Evolutionary conservation across 2,329 filamentous ascomycete species (phyloP), one percentile per base, ranked within the genome.

Genomic region (Remersonia thermophila): DNA sequence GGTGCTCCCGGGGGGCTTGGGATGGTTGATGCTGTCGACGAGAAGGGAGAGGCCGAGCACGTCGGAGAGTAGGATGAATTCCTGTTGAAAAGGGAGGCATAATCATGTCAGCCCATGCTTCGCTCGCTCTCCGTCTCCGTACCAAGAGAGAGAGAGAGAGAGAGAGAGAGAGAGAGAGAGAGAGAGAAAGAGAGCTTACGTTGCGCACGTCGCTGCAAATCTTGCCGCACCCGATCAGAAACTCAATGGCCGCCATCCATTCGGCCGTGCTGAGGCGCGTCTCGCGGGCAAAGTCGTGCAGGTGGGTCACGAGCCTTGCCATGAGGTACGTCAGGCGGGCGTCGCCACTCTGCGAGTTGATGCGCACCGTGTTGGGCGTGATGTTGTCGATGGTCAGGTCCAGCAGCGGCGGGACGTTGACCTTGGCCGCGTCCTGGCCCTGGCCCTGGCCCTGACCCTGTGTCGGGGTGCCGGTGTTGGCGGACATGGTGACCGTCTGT

Each of bases 11-110:
- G 72, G 53, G 0, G 80, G 82, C 55, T 85, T 89, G 17, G 83
- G 83, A 60, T 89, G 82, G 62, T 86, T 80, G 63, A 91, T 87
- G 48, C 69, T 73, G 61, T 91, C 83, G 47, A 91, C 77, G 3
- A 91, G 73, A 40, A 87, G 71, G 15, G 80, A 86, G 26, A 91
- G 72, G 27, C 83, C 83, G 15, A 89, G 69, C 29, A 84, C 69
- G 58, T 91, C 83, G 46, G 78, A 83, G 44, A 89, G 75, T 27
- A 89, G 73, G 56, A 89, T 87, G 63, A 83, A 86, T 66, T 86
- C 80, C 69, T 77, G 16, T 23, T 23, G 20, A 5, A 23, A 23
- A 23, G 20, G n/a, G n/a, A n/a, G n/a, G n/a, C n/a, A n/a, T n/a
- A n/a, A n/a, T n/a, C n/a, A n/a, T n/a, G n/a, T n/a, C n/a, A 2